Evolutionary conservation across 2,329 filamentous ascomycete genomes (phyloP).

Genomic region (Falciphora oryzae): DNA sequence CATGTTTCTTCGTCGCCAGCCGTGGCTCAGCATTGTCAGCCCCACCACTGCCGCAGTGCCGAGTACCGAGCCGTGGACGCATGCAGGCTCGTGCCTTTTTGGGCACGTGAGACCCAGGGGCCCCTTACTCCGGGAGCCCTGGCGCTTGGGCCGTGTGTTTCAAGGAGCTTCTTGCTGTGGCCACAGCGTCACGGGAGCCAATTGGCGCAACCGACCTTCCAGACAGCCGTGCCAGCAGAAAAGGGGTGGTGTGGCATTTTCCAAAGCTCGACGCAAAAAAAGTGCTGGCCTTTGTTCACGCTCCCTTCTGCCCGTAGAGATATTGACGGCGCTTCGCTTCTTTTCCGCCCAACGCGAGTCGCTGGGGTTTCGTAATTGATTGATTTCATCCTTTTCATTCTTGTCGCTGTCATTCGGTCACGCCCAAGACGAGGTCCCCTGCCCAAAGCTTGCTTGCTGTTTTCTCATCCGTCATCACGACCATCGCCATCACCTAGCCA

Average conservation of each 20-base stretch:
- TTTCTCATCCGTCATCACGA: no score
- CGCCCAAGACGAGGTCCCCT: no score
- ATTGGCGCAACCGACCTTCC: no score
- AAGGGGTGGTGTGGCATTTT: background rate
- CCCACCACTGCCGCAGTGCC: no score
- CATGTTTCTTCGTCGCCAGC: no score
- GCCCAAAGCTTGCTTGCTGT: no score
- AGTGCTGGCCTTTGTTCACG: background rate
- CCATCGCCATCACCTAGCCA: no score
- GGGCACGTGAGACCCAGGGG: background rate
- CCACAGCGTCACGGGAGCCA: background rate
- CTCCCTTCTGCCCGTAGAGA: background rate
- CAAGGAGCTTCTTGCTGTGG: background rate
- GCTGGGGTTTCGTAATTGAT: background rate
- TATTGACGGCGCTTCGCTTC: background rate
- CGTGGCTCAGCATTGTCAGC: no score
- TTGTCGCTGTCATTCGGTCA: background rate
- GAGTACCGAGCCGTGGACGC: no score
- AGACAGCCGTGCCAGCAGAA: background rate
- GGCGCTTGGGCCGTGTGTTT: constrained; percentile 5
- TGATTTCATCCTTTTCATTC: background rate
- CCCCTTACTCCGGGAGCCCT: background rate
- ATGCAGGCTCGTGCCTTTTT: background rate
- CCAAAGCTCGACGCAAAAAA: background rate
- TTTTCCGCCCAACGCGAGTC: background rate